A percentile compares a stretch with the other conserved stretches of the same genome.
These are phyloP conservation scores for Coprinopsis sp. DNA, from an alignment of 768 basidiomycete genomes.

Conservation along the genomic window DNA sequence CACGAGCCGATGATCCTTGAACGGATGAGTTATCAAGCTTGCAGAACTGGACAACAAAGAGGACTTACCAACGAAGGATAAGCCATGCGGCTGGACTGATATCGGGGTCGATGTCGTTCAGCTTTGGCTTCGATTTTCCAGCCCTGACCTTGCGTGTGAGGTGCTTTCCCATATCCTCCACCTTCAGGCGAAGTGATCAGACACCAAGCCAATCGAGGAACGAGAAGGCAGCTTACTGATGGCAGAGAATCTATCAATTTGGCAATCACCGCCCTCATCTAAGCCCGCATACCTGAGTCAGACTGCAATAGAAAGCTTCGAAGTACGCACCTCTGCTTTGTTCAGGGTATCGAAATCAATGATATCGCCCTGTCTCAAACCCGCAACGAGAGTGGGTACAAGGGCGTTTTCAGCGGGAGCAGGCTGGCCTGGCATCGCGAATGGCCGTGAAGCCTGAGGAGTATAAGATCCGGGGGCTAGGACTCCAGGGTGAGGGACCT, in stretches of 20 bases:
- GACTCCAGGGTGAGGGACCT: constrained; percentile 38
- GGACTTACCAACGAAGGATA: constrained; percentile 52
- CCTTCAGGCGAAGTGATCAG: constrained; percentile 25
- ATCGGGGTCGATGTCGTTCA: constrained; percentile 45
- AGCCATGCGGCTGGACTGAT: constrained; percentile 62
- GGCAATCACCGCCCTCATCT: constrained; percentile 47
- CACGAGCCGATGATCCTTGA: constrained; percentile 66
- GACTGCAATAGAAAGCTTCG: neutral
- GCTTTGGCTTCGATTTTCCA: constrained; percentile 49
- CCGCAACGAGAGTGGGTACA: neutral
- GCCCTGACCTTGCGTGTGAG: constrained; percentile 45
- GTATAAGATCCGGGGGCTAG: constrained; percentile 5
- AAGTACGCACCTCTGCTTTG: constrained; percentile 27
- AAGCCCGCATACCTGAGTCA: constrained; percentile 2
- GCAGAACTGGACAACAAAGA: neutral
- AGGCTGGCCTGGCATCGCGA: neutral
- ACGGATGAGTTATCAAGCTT: neutral
- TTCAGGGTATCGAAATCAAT: constrained; percentile 50
- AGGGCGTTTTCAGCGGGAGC: neutral
- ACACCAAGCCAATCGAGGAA: neutral
- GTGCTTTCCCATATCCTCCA: constrained; percentile 56
- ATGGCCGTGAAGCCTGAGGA: neutral
- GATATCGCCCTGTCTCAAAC: constrained; percentile 31
- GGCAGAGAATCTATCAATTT: constrained; percentile 44
- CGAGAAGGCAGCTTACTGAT: constrained; percentile 30